Evolutionary conservation across 352 stramenopile species (phyloP).

Genomic region (Phytopythium helicoides): DNA sequence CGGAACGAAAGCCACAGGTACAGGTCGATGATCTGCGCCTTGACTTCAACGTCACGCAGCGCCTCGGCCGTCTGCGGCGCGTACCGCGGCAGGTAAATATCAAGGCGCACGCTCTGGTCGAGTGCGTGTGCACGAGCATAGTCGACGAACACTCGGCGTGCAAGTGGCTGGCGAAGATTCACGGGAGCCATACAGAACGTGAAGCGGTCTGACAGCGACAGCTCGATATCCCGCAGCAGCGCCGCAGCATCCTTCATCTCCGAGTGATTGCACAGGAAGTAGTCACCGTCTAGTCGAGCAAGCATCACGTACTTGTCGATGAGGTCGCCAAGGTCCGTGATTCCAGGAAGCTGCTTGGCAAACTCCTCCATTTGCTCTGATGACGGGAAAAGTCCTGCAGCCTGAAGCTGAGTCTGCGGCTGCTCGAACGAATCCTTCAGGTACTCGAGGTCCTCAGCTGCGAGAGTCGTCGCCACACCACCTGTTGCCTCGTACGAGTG

Average conservation of each 20-base stretch:
- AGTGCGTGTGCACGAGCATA: conserved; percentile 81
- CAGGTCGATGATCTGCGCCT: conserved; percentile 92
- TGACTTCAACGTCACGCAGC: conserved; percentile 87
- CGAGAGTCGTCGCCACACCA: conserved; percentile 84
- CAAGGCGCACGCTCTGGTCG: conserved; percentile 74
- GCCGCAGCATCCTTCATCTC: conserved; percentile 77
- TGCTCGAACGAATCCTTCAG: conserved; percentile 77
- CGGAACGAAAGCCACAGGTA: conserved; percentile 94
- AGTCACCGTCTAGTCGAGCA: conserved; percentile 86
- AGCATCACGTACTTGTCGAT: conserved; percentile 86
- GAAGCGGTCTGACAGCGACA: conserved; percentile 78
- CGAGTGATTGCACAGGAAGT: conserved; percentile 90
- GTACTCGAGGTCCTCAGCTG: conserved; percentile 80
- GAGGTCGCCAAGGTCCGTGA: conserved; percentile 65
- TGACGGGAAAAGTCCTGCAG: conserved; percentile 90
- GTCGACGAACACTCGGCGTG: conserved; percentile 73
- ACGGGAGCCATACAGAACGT: conserved; percentile 90
- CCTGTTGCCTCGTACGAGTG: conserved; percentile 61
- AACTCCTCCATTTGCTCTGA: conserved; percentile 89
- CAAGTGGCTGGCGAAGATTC: conserved; percentile 72
- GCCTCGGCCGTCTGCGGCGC: conserved; percentile 78
- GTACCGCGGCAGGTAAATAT: conserved; percentile 73
- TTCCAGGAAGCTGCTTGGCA: conserved; percentile 70
- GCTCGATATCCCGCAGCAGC: conserved; percentile 59
- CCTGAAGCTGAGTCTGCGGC: conserved; percentile 64